Conservation (phyloP, 1,139 yeast genomes). For the Debaryomycetaceae sp. region DNA sequence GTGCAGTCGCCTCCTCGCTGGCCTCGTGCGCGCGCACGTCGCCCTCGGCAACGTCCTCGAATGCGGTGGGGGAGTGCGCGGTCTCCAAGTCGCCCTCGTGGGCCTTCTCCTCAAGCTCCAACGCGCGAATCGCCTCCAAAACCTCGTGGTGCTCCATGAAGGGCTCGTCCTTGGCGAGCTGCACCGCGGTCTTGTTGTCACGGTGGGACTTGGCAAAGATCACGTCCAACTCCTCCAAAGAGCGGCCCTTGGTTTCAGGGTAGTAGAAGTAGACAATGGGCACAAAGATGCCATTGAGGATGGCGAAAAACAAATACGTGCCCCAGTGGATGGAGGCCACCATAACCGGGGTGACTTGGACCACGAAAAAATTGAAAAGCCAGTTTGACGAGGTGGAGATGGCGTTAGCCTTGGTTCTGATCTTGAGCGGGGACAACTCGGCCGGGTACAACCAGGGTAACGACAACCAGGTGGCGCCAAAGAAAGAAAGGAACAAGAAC, state of each 20-base stretch:
- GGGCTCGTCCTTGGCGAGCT: constrained; percentile 8
- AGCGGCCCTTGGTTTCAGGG: constrained; percentile 69
- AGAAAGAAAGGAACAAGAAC: constrained; percentile 31
- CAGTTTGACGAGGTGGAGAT: constrained; percentile 44
- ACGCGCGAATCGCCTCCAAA: constrained; percentile 5
- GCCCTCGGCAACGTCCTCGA: neutral
- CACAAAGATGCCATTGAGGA: constrained; percentile 76
- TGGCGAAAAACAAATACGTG: constrained; percentile 87
- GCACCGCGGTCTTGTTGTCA: constrained; percentile 6
- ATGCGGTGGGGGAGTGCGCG: neutral
- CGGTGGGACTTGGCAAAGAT: constrained; percentile 36
- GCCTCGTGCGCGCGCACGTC: neutral
- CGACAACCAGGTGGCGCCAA: constrained; percentile 22
- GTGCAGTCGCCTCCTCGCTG: constrained; percentile 2
- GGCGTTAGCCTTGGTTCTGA: constrained; percentile 50
- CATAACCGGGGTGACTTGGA: constrained; percentile 55
- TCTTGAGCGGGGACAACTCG: constrained; percentile 48
- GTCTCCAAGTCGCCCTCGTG: constrained; percentile 3
- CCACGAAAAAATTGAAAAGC: constrained; percentile 49
- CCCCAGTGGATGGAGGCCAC: constrained; percentile 71
- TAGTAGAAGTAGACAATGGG: constrained; percentile 61
- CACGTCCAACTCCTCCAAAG: constrained; percentile 69
- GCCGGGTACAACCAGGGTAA: constrained; percentile 50
- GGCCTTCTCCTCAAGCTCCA: constrained; percentile 4
- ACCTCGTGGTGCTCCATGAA: constrained; percentile 7